These are phyloP conservation scores for Cladosporium sp. DNA, from an alignment of 2,329 filamentous ascomycete genomes.

Conservation along the genomic window DNA sequence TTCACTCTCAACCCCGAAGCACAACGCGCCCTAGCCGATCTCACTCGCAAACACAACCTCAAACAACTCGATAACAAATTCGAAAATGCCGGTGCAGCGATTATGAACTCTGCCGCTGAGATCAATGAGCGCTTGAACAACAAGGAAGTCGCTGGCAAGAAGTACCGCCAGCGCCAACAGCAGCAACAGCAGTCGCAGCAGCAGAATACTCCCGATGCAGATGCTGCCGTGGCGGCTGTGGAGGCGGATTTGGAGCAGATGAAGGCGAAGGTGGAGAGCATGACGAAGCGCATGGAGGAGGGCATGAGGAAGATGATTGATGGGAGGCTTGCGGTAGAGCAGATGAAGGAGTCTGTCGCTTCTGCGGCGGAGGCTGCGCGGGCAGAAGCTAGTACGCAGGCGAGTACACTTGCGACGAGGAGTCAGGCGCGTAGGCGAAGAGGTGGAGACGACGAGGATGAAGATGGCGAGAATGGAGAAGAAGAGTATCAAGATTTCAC, in stretches of 20 bases:
- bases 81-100: slow-evolving; percentile 45
- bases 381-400: slow-evolving; percentile 39
- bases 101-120: slow-evolving; percentile 53
- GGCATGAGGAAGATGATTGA: slow-evolving; percentile 61
- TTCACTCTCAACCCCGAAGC: slow-evolving; percentile 52
- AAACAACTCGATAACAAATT: slow-evolving; percentile 51
- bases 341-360: slow-evolving; percentile 46
- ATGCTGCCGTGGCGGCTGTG: slow-evolving; percentile 38
- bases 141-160: slow-evolving; percentile 33
- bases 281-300: slow-evolving; percentile 59
- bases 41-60: slow-evolving; percentile 47
- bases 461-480: slow-evolving; percentile 27
- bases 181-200: slow-evolving; percentile 12
- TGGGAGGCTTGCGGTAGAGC: slow-evolving; percentile 48
- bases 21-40: slow-evolving; percentile 47
- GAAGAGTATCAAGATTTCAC: slow-evolving; percentile 42
- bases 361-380: slow-evolving; percentile 43
- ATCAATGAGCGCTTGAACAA: slow-evolving; percentile 57
- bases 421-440: slow-evolving; percentile 34
- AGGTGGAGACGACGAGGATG: slow-evolving; percentile 23
- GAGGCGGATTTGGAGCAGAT: slow-evolving; percentile 44
- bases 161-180: slow-evolving; percentile 27
- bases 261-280: slow-evolving; percentile 47
- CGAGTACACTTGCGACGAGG: slow-evolving; percentile 31
- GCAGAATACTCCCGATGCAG: slow-evolving; percentile 29